Evolutionary conservation across 805 yeast species (phyloP).

Genomic region (Lachancea fermentati): DNA sequence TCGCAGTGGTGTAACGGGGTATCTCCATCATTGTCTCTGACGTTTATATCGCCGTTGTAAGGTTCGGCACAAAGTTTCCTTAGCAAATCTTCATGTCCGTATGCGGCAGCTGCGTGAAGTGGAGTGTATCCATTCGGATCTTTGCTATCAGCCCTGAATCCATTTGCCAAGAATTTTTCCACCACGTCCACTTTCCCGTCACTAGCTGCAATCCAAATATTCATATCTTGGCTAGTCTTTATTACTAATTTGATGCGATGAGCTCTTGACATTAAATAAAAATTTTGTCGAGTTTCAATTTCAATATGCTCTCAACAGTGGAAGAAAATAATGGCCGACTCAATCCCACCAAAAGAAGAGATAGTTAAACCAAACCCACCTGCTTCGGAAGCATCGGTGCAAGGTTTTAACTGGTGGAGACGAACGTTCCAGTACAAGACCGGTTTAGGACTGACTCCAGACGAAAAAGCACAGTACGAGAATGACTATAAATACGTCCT

Average conservation of each 20-base stretch:
- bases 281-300: neutral
- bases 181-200: constrained; percentile 67
- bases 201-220: constrained; percentile 94
- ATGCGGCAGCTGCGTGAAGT: constrained; percentile 94
- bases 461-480: constrained; percentile 53
- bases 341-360: constrained; percentile 16
- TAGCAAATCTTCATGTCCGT: constrained; percentile 71
- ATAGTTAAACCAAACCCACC: constrained; percentile 18
- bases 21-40: constrained; percentile 86
- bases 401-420: constrained; percentile 79
- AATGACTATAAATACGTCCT: constrained; percentile 43
- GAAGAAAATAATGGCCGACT: constrained; percentile 3
- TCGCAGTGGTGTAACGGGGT: constrained; percentile 93
- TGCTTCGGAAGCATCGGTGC: constrained; percentile 12
- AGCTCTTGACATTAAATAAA: constrained; percentile 3
- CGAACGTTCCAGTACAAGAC: constrained; percentile 65
- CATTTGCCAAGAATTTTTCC: constrained; percentile 45
- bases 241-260: neutral
- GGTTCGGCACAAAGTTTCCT: constrained; percentile 23
- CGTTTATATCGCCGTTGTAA: constrained; percentile 75
- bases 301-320: neutral
- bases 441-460: constrained; percentile 54
- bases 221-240: constrained; percentile 30
- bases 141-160: constrained; percentile 58
- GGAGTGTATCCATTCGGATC: constrained; percentile 97